These are phyloP conservation scores for Aleurites moluccanus DNA, from an alignment of 441 rosid species.

Conservation along the genomic window DNA sequence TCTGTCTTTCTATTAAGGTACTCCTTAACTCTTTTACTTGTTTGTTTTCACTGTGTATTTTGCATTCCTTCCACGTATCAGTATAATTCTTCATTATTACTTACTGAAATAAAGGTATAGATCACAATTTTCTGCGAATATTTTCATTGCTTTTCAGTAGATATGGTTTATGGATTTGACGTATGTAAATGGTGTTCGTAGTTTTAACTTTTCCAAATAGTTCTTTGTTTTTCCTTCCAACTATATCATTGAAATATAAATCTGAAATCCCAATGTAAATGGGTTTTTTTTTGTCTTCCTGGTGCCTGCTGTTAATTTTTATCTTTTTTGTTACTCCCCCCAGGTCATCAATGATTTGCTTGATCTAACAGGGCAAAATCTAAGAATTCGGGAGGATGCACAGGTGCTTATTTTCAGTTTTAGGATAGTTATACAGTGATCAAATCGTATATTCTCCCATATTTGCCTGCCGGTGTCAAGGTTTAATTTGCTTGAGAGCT, in stretches of 20 bases:
- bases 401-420: slow-evolving; percentile 39
- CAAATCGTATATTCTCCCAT: background rate
- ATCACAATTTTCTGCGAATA: background rate
- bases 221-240: slow-evolving; percentile 11
- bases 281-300: background rate
- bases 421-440: background rate
- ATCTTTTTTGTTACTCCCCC: slow-evolving; percentile 16
- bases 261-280: slow-evolving; percentile 13
- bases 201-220: slow-evolving; percentile 4
- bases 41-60: background rate
- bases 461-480: background rate
- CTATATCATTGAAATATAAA: background rate
- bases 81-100: background rate
- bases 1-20: background rate
- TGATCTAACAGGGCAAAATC: slow-evolving; percentile 65
- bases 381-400: slow-evolving; percentile 62
- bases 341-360: slow-evolving; percentile 76
- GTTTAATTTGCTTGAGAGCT: background rate
- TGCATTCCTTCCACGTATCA: background rate
- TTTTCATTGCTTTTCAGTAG: background rate
- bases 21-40: background rate
- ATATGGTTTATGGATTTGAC: background rate
- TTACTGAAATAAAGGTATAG: background rate
- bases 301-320: slow-evolving; percentile 6
- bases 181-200: background rate